These are phyloP conservation scores for Pseudopyricularia cyperi DNA, from an alignment of 2,329 filamentous ascomycete genomes.

Conservation along the genomic window DNA sequence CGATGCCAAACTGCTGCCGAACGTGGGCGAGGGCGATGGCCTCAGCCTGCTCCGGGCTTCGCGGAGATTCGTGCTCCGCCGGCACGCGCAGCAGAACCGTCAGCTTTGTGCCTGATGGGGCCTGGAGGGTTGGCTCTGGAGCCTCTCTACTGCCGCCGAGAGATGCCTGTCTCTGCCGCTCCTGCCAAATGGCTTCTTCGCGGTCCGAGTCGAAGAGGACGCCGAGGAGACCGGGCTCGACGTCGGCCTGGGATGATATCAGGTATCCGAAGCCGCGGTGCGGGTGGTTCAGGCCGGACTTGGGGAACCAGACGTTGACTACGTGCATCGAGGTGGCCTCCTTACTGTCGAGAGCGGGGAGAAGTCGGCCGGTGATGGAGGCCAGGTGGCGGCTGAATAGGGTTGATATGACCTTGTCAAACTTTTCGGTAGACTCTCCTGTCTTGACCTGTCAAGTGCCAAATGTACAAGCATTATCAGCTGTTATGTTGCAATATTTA, in stretches of 20 bases:
- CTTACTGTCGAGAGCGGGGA: constrained; percentile 38
- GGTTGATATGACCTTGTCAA: constrained; percentile 53
- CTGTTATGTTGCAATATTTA: background rate
- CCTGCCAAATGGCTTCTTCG: constrained; percentile 10
- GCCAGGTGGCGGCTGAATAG: constrained; percentile 36
- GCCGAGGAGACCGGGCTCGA: constrained; percentile 41
- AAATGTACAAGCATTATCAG: background rate
- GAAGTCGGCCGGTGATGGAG: constrained; percentile 18
- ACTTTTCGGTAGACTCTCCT: constrained; percentile 12
- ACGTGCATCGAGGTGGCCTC: constrained; percentile 75
- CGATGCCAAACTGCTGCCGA: constrained; percentile 37
- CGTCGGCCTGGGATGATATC: constrained; percentile 51
- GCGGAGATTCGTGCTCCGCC: constrained; percentile 55
- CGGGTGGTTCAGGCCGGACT: constrained; percentile 45
- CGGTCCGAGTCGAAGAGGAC: constrained; percentile 82
- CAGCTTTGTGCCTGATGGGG: constrained; percentile 57
- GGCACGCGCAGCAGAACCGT: constrained; percentile 94
- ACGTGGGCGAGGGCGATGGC: constrained; percentile 61
- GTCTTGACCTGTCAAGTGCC: constrained; percentile 2
- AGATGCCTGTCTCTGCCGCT: constrained; percentile 3
- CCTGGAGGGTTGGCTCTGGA: constrained; percentile 2
- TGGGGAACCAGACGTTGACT: constrained; percentile 75
- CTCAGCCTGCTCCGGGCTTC: constrained; percentile 30
- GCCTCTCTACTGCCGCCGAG: background rate
- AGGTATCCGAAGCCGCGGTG: constrained; percentile 79